These are phyloP conservation scores for Pueraria montana DNA, from an alignment of 306 rosid species.

Conservation along the genomic window DNA sequence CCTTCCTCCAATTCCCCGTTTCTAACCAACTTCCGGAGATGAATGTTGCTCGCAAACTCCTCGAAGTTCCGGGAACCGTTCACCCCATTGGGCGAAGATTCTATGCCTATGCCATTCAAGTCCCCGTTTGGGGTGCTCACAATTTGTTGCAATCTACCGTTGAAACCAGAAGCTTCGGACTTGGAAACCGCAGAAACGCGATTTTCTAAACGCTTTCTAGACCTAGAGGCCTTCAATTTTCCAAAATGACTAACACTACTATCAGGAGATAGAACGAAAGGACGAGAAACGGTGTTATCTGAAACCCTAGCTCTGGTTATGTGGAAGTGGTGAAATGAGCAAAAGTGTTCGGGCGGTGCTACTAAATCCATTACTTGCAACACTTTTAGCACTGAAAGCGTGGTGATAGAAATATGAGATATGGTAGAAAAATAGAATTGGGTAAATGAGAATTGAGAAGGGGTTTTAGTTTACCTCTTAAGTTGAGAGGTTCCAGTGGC, in stretches of 20 bases:
- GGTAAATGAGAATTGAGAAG: not conserved
- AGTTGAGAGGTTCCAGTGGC: constrained; percentile 3
- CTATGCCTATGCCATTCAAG: constrained; percentile 50
- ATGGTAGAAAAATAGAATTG: not conserved
- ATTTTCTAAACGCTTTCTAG: constrained; percentile 38
- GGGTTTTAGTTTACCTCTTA: not conserved
- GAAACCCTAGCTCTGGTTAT: constrained; percentile 48
- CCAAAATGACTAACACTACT: constrained; percentile 26
- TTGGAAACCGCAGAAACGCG: constrained; percentile 62
- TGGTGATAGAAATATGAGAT: not conserved
- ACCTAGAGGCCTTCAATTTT: constrained; percentile 31
- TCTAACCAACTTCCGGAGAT: constrained; percentile 69
- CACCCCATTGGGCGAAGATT: constrained; percentile 32
- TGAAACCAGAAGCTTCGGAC: constrained; percentile 59
- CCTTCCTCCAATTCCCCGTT: constrained; percentile 81
- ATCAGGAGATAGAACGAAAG: constrained; percentile 43
- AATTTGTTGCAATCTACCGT: constrained; percentile 57
- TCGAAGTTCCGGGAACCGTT: constrained; percentile 58
- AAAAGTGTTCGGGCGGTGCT: constrained; percentile 56
- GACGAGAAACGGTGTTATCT: constrained; percentile 43
- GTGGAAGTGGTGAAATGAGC: constrained; percentile 57
- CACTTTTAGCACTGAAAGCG: not conserved
- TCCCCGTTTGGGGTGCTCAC: constrained; percentile 46
- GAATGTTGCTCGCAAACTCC: constrained; percentile 62
- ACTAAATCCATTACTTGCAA: constrained; percentile 42